Evolutionary conservation across 129 eudicot genomes (phyloP).

Genomic region (Flaveria bidentis): DNA sequence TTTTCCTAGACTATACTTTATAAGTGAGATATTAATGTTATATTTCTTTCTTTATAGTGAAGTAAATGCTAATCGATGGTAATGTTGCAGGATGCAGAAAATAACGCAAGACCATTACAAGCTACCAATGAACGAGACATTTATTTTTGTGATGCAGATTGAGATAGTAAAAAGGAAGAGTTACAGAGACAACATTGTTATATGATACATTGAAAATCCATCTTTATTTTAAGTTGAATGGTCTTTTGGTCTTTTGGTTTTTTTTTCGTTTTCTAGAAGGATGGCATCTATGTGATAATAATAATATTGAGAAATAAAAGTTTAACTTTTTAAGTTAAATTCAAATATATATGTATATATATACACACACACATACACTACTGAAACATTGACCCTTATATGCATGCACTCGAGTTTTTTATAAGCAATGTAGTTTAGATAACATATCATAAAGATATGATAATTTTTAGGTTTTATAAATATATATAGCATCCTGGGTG

Average conservation of each 20-base stretch:
- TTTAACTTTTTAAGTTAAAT: too few species aligned
- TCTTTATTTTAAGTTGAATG: not conserved
- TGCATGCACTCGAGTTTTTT: too few species aligned
- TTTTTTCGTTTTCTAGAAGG: not conserved
- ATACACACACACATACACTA: too few species aligned
- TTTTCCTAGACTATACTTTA: too few species aligned
- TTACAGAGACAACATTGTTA: not conserved
- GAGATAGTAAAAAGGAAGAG: not conserved
- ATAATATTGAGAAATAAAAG: too few species aligned
- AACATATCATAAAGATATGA: too few species aligned
- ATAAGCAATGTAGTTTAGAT: too few species aligned
- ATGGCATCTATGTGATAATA: not conserved
- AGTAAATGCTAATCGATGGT: conserved; percentile 5
- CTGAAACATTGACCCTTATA: too few species aligned
- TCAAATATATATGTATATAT: too few species aligned
- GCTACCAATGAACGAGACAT: conserved; percentile 35
- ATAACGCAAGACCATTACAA: conserved; percentile 73
- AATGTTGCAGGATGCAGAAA: conserved; percentile 54
- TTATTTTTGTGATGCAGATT: conserved; percentile 8
- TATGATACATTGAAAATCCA: not conserved
- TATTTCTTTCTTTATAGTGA: not conserved
- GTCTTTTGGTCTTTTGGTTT: not conserved
- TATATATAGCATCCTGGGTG: too few species aligned
- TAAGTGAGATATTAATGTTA: not conserved
- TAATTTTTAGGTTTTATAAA: too few species aligned